Base-by-base conservation (phyloP, 257 asterid genomes). In the Solanum tacnaense region DNA sequence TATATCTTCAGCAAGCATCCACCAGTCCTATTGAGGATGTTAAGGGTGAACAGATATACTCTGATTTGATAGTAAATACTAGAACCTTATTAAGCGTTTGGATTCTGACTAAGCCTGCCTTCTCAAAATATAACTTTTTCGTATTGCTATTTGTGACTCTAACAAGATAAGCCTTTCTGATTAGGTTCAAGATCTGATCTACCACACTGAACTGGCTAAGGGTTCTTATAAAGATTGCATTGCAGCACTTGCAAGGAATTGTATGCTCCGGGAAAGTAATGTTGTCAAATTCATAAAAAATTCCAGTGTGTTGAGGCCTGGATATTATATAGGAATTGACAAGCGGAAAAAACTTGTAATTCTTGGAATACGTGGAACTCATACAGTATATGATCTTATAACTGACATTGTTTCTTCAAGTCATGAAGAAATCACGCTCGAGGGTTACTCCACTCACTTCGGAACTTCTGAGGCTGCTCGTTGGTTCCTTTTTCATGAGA, bases 391-490 rank as follows among this genome's bases (percentile, higher is more conserved):
- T 87, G 99, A 97, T 90, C 95, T 97, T 83, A 91, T 97, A 86
- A 96, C 99, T 2, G 98, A 97, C 82, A 90, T 95, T 36, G 91
- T 95, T 89, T 92, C 98, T 79, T 94, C 98, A 44, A 95, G 98
- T 91, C 94, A 94, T 67, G 98, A 96, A 86, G 99, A 95, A 89
- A 86, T 94, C 86, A 92, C 98, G 11, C 90, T 72, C 38, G 98
- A 97, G 88, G 98, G 99, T 83, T 95, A 93, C 90, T 93, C 98
- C 18, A 90, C 98, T 71, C 99, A 97, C 91, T 97, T 92, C 86
- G 99, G 99, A 70, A 93, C 97, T 16, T 96, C 98, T 75, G 99
- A 96, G 94, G 98, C 99, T 84, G 98, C 98, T 87, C 95, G 98
- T 67, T 97, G 98, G 99, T 97, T 97, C 92, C 91, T 96, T 65